Evolutionary conservation across 768 basidiomycete species (phyloP).

Genomic region (Cystofilobasidium capitatum): DNA sequence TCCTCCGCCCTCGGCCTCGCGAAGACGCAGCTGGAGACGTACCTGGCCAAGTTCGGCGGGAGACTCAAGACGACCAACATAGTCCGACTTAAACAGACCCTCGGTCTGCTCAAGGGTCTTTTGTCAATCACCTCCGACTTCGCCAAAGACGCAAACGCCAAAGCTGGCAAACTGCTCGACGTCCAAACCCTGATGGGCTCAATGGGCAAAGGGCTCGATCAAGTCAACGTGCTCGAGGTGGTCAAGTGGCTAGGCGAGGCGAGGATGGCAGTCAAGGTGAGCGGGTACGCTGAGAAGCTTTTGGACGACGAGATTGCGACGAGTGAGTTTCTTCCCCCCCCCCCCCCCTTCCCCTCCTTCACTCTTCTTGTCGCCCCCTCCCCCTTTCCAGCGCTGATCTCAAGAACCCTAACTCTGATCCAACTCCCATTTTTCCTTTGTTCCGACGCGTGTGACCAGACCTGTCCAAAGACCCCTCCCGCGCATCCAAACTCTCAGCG

Average conservation of each 20-base stretch:
- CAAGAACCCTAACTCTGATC: not conserved
- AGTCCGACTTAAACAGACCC: slow-evolving; percentile 68
- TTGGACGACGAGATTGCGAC: slow-evolving; percentile 42
- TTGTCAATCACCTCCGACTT: slow-evolving; percentile 31
- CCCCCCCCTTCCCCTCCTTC: not conserved
- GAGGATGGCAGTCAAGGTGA: slow-evolving; percentile 56
- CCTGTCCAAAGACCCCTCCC: not conserved
- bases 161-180: not conserved
- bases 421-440: not conserved
- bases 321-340: not conserved
- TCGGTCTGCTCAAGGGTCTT: slow-evolving; percentile 61
- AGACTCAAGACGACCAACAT: slow-evolving; percentile 62
- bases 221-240: slow-evolving; percentile 74
- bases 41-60: slow-evolving; percentile 67
- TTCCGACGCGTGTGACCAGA: not conserved
- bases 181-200: slow-evolving; percentile 29
- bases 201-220: slow-evolving; percentile 59
- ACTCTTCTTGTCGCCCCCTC: not conserved
- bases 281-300: slow-evolving; percentile 66
- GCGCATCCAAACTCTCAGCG: not conserved
- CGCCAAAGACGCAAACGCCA: not conserved
- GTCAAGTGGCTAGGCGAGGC: slow-evolving; percentile 69
- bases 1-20: slow-evolving; percentile 52
- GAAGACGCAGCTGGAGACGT: slow-evolving; percentile 62
- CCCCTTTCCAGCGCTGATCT: not conserved